Evolutionary conservation across 2,329 filamentous ascomycete species (phyloP).

Genomic region (Pestalotiopsis fici): DNA sequence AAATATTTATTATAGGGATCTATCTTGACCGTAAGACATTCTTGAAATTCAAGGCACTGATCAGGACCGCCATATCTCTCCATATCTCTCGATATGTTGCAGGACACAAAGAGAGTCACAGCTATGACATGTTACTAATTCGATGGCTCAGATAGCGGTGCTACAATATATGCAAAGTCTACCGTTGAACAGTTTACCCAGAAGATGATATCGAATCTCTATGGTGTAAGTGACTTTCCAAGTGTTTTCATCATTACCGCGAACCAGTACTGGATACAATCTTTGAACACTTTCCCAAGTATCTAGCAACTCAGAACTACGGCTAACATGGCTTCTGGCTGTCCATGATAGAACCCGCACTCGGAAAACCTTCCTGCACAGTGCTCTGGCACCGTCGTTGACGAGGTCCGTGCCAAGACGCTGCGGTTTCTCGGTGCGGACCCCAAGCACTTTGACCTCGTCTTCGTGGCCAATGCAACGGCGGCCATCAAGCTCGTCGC

Average conservation of each 20-base stretch:
- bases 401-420: conserved; percentile 53
- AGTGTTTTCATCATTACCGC: background rate
- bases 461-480: conserved; percentile 92
- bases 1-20: conserved; percentile 30
- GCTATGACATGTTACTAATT: background rate
- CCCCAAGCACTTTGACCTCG: conserved; percentile 58
- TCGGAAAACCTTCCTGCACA: conserved; percentile 62
- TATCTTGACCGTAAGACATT: conserved; percentile 50
- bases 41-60: background rate
- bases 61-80: background rate
- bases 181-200: conserved; percentile 56
- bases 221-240: conserved; percentile 38
- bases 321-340: background rate
- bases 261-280: too few relatives aligned
- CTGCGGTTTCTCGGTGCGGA: conserved; percentile 61
- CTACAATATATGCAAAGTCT: conserved; percentile 60
- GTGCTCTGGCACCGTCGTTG: conserved; percentile 57
- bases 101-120: background rate
- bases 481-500: conserved; percentile 78
- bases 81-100: background rate
- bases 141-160: conserved; percentile 41
- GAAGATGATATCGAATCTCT: conserved; percentile 58
- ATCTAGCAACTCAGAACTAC: too few relatives aligned
- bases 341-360: conserved; percentile 54
- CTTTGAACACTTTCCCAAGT: too few relatives aligned